These are phyloP conservation scores for Fistulinella cinereoalba DNA, from an alignment of 1,284 basidiomycete species.

Conservation along the genomic window DNA sequence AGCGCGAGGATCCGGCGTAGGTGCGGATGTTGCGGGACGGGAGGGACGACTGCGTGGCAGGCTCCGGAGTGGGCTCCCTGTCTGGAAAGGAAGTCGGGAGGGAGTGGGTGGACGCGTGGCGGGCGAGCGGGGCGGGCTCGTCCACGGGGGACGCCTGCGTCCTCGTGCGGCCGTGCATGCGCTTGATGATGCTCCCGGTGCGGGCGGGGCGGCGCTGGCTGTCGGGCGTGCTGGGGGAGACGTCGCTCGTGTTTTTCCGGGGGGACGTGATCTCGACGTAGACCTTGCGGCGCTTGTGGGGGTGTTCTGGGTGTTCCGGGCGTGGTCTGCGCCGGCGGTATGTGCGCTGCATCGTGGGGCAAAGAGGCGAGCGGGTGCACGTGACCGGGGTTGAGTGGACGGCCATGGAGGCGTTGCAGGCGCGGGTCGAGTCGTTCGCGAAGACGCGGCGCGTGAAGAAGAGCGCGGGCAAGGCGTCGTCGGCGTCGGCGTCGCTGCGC, in stretches of 20 bases:
- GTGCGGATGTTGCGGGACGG: conserved; percentile 50
- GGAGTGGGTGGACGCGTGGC: conserved; percentile 16
- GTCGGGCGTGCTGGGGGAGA: background rate
- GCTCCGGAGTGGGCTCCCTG: conserved; percentile 12
- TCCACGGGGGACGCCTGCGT: conserved; percentile 60
- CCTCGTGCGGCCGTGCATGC: conserved; percentile 46
- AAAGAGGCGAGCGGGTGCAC: too few species aligned
- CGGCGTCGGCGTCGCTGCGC: conserved; percentile 43
- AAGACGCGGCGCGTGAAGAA: conserved; percentile 53
- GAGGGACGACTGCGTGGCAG: conserved; percentile 20
- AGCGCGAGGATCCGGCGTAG: conserved; percentile 72
- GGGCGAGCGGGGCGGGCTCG: conserved; percentile 12
- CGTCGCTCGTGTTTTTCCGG: conserved; percentile 23
- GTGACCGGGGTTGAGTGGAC: too few species aligned
- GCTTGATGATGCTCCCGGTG: conserved; percentile 41
- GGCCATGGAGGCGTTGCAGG: conserved; percentile 54
- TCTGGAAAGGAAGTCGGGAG: conserved; percentile 16
- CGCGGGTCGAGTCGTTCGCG: conserved; percentile 58
- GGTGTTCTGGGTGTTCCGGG: background rate
- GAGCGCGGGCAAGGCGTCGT: conserved; percentile 35
- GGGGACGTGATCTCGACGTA: conserved; percentile 24
- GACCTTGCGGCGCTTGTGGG: conserved; percentile 25
- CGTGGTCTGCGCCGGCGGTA: conserved; percentile 9
- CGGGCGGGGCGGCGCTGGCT: too few species aligned
- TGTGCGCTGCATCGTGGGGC: background rate